Conservation (phyloP, 164 flowering plant genomes). For the Vitis rupestris region DNA sequence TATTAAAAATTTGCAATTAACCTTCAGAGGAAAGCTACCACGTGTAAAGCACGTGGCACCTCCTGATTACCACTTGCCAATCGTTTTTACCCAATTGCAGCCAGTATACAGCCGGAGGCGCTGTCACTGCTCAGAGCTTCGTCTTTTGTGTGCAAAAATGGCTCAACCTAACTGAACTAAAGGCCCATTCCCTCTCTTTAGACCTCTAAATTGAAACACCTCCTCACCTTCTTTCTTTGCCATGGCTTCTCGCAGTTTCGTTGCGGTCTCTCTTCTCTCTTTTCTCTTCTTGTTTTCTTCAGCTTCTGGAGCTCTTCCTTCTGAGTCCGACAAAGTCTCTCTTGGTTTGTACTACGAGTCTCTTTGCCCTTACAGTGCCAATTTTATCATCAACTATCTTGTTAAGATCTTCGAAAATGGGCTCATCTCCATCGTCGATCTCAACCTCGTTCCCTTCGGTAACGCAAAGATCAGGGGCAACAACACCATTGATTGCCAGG, state of each 20-base stretch:
- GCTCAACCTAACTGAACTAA: too few species aligned
- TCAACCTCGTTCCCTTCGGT: constrained; percentile 48
- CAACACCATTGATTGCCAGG: constrained; percentile 54
- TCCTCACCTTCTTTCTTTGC: neutral
- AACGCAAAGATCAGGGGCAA: constrained; percentile 40
- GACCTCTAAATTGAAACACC: neutral
- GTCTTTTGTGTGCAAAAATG: too few species aligned
- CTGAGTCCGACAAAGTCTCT: constrained; percentile 29
- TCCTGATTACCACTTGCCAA: too few species aligned
- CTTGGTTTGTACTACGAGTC: constrained; percentile 47
- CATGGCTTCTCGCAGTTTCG: constrained; percentile 13
- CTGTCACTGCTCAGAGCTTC: too few species aligned
- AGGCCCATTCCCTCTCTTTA: too few species aligned
- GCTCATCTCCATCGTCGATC: constrained; percentile 47
- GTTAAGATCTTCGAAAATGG: constrained; percentile 33
- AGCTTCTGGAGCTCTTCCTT: constrained; percentile 7
- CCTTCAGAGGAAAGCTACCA: too few species aligned
- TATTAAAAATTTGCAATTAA: too few species aligned
- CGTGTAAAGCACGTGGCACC: too few species aligned
- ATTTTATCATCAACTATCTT: constrained; percentile 44
- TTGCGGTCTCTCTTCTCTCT: constrained; percentile 6
- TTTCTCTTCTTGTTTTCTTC: neutral
- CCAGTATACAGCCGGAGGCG: too few species aligned
- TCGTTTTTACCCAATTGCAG: too few species aligned
- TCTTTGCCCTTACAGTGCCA: constrained; percentile 57